phyloP scores from a whole-genome alignment of 495 filamentous ascomycete genomes.

The Poronia punctata region DNA sequence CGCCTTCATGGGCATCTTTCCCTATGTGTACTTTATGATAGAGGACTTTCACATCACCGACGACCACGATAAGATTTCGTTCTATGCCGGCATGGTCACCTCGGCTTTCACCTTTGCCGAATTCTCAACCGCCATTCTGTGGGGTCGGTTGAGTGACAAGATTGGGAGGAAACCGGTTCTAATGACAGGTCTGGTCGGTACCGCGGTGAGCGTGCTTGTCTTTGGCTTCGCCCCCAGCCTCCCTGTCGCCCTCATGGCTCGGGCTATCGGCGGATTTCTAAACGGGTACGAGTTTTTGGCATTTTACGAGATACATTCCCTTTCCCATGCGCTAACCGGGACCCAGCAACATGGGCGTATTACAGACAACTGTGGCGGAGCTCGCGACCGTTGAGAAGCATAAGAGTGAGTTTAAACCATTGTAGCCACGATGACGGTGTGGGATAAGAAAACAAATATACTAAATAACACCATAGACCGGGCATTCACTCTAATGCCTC shows the following conservation, averaged over 20 bases:
- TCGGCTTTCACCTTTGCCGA: slow-evolving; percentile 96
- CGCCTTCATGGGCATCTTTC: slow-evolving; percentile 99
- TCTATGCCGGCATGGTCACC: slow-evolving; percentile 95
- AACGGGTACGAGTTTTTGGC: slow-evolving; percentile 64
- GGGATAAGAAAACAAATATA: slow-evolving; percentile 12
- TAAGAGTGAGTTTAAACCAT: slow-evolving; percentile 54
- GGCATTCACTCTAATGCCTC: slow-evolving; percentile 94
- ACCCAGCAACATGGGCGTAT: slow-evolving; percentile 75
- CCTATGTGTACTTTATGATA: slow-evolving; percentile 98
- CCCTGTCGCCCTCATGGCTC: slow-evolving; percentile 74
- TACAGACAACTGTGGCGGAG: slow-evolving; percentile 92
- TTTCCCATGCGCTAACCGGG: slow-evolving; percentile 9
- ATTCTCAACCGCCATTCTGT: slow-evolving; percentile 80
- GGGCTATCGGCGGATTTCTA: slow-evolving; percentile 82
- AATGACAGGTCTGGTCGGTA: slow-evolving; percentile 79
- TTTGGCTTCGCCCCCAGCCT: slow-evolving; percentile 90
- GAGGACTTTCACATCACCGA: slow-evolving; percentile 79
- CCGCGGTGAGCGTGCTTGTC: slow-evolving; percentile 84
- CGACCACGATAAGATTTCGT: slow-evolving; percentile 70
- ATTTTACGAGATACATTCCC: background rate
- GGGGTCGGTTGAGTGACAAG: slow-evolving; percentile 88
- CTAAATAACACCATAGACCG: slow-evolving; percentile 50
- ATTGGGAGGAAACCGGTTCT: slow-evolving; percentile 91
- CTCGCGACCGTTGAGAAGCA: slow-evolving; percentile 86
- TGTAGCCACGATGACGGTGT: background rate